Percentiles rank a stretch among this genome's conserved stretches.
Evolutionary conservation across 805 yeast species (phyloP).

Genomic region (Lipomyces anomalus): DNA sequence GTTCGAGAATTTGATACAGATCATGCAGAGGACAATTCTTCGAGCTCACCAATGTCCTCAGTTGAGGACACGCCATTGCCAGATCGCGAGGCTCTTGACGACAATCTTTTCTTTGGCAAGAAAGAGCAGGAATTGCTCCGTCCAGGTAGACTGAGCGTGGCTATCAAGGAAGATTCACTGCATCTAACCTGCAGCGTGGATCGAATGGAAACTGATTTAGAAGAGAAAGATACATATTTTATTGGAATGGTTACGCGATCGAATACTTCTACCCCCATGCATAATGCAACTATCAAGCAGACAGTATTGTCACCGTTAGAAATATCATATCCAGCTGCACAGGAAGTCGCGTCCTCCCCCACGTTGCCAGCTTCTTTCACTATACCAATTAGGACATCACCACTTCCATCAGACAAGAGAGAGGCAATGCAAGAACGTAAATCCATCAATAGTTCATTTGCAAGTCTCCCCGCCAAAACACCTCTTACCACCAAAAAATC

Average conservation of each 20-base stretch:
- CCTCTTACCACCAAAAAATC: conserved; percentile 21
- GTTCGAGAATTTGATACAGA: neutral
- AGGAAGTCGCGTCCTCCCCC: neutral
- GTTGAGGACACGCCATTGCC: too few species aligned
- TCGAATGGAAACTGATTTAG: too few species aligned
- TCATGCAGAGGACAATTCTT: neutral
- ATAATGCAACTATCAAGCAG: too few species aligned
- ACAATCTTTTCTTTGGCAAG: neutral
- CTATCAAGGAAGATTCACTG: too few species aligned
- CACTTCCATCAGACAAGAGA: neutral
- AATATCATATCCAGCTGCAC: neutral
- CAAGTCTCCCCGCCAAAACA: conserved; percentile 15
- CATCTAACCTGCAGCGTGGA: too few species aligned
- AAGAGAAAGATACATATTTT: too few species aligned
- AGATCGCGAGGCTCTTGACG: neutral
- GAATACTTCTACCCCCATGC: neutral
- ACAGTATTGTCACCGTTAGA: neutral
- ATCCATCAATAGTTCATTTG: conserved; percentile 5
- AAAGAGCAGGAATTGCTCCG: neutral
- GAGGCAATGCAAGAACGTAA: neutral
- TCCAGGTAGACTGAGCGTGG: neutral
- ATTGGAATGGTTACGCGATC: neutral
- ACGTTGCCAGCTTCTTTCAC: neutral
- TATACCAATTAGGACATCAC: neutral
- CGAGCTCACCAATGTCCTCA: neutral